These are phyloP conservation scores for Orbilia javanica DNA, from an alignment of 2,329 filamentous ascomycete species.

Conservation along the genomic window DNA sequence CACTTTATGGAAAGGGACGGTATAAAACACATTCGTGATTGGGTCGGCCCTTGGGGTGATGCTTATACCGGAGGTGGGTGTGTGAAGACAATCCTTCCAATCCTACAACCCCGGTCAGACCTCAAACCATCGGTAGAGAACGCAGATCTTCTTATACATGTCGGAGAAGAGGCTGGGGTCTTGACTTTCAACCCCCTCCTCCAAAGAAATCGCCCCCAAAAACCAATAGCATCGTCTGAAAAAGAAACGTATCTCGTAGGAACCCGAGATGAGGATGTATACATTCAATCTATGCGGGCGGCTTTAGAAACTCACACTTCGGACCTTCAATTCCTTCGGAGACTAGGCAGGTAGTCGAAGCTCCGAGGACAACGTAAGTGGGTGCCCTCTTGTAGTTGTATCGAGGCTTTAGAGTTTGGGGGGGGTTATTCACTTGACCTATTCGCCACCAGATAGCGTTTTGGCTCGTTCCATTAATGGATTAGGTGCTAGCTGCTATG, in stretches of 20 bases:
- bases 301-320: conserved; percentile 39
- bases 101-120: conserved; percentile 53
- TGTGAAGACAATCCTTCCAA: conserved; percentile 26
- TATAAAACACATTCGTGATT: conserved; percentile 66
- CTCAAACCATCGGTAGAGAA: conserved; percentile 59
- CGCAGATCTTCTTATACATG: conserved; percentile 41
- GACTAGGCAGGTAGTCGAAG: background rate
- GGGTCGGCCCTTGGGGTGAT: conserved; percentile 69
- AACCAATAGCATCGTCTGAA: background rate
- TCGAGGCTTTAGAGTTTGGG: background rate
- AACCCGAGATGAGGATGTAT: conserved; percentile 17
- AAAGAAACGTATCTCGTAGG: background rate
- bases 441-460: too few relatives aligned
- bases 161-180: conserved; percentile 47
- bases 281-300: conserved; percentile 33
- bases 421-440: too few relatives aligned
- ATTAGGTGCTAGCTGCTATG: too few relatives aligned
- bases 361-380: background rate
- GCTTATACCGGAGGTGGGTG: conserved; percentile 14
- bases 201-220: background rate
- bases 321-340: conserved; percentile 31
- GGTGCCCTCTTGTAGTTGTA: too few relatives aligned
- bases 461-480: too few relatives aligned
- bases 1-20: conserved; percentile 94
- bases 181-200: conserved; percentile 36